Base-by-base conservation (phyloP, 2,329 filamentous ascomycete genomes). In the Colletotrichum sp. region DNA sequence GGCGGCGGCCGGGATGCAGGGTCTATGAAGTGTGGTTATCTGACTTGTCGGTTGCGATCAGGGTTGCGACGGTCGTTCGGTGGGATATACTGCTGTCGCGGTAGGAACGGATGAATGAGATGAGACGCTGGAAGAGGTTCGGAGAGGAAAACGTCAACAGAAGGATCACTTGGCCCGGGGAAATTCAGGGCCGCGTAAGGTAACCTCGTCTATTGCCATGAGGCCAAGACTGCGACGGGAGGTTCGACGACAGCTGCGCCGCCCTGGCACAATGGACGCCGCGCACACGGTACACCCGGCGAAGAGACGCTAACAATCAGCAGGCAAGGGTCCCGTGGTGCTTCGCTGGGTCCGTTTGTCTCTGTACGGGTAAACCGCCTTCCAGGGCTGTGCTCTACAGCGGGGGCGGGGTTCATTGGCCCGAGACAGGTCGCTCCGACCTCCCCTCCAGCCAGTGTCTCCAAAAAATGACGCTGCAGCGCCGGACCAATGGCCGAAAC, bases 201-300 rank as follows among this genome's bases (percentile, higher is more conserved):
- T 64, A 73, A 65, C 70, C 73, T 68, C 64, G 64, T 75, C 70
- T 64, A 73, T 69, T 64, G 48, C 69, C 18, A 69, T 75, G 73
- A 75, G 60, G 73, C 73, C 73, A 75, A 75, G 70, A 75, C 73
- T 57, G 57, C 70, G 70, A 69, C 55, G 32, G 52, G 55, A 75
- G 30, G 63, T 64, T 68, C 63, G 48, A 68, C 64, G 30, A 61
- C 67, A 52, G 36, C 38, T 60, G 34, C 34, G 55, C 36, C 57
- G 66, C 66, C 12, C 66, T 24, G 10, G 21, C 72, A 24, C n/a
- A 52, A 52, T 52, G 43, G n/a, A 52, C 43, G 43, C 43, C 43
- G 43, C 43, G 43, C n/a, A 52, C n/a, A 52, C 43, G n/a, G 43
- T 52, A 21, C 43, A 24, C 10, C 43, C 43, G 43, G 43, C 43